Evolutionary conservation across 768 basidiomycete genomes (phyloP), one percentile per base, ranked within the genome.

Genomic region (Xerocomus brunneocitrinus): DNA sequence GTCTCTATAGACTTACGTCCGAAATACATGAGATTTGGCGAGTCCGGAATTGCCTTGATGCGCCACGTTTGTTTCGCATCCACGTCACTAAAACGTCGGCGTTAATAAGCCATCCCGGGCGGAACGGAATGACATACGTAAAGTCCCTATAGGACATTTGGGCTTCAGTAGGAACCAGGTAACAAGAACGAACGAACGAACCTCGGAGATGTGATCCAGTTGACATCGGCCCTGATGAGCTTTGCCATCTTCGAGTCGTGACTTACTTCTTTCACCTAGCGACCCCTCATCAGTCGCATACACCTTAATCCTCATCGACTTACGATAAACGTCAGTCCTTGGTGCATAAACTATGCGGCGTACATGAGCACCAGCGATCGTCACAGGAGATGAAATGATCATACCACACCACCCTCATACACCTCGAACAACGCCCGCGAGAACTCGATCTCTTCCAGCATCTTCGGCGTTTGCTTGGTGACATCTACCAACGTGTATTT

Each of bases 381-480:
- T 13, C 12, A 24, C 30, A 40, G 28, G 19, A 34, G 36, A 52
- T 9, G 35, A 60, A 51, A 40, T 7, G 31, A 73, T 76, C 58
- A 19, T 67, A 89, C 89, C 56, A 95, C 83, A 4, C 84, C 91
- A 12, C 92, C 93, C 70, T 94, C 91, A 61, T 94, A 95, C 8
- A 89, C 72, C 67, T 95, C 93, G 58, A 94, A 95, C 50, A 92
- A 71, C 0, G 91, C 90, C 30, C 92, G 75, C 22, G 88, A 91
- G 39, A 85, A 68, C 68, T 95, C 93, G 24, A 91, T 74, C 64
- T 94, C 90, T 70, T 95, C 92, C 8, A 95, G 62, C 31, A 89
- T 74, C 54, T 54, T 69, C 2, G 67, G 61, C 0, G 35, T 63
- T 1, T 70, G 61, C 41, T 71, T 76, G 13, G 76, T 81, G 38